These are phyloP conservation scores for Magnusiomyces fungicola DNA, from an alignment of 1,139 yeast species.

Conservation along the genomic window DNA sequence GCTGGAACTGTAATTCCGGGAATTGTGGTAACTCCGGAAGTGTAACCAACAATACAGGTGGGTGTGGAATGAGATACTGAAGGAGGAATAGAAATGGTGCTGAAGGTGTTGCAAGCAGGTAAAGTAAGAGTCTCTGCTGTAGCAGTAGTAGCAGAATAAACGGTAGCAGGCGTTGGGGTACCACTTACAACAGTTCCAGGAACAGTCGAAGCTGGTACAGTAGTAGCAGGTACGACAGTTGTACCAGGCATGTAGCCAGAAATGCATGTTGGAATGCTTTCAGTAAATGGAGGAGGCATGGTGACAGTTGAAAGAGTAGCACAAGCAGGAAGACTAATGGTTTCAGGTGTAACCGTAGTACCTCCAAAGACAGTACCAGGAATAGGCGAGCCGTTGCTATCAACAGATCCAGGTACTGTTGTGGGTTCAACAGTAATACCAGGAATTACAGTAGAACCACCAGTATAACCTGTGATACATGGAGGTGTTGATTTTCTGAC, in stretches of 20 bases:
- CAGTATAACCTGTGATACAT: background rate
- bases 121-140: slow-evolving; percentile 4
- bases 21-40: background rate
- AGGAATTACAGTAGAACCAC: slow-evolving; percentile 5
- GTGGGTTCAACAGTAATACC: background rate
- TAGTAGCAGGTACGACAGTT: slow-evolving; percentile 7
- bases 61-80: slow-evolving; percentile 5
- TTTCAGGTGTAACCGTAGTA: slow-evolving; percentile 2
- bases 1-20: background rate
- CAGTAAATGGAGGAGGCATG: background rate
- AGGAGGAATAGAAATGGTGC: slow-evolving; percentile 9
- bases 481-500: background rate
- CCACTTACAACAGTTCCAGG: slow-evolving; percentile 10
- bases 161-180: slow-evolving; percentile 7
- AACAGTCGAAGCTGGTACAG: slow-evolving; percentile 6
- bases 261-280: background rate
- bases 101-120: slow-evolving; percentile 6
- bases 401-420: slow-evolving; percentile 1
- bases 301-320: slow-evolving; percentile 7
- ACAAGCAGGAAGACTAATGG: slow-evolving; percentile 5
- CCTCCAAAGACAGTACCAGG: slow-evolving; percentile 6
- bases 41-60: slow-evolving; percentile 4
- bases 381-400: slow-evolving; percentile 1
- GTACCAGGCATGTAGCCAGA: slow-evolving; percentile 9
- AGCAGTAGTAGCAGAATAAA: slow-evolving; percentile 3